Conservation (phyloP, 192 early-diverging fungal genomes). For the Rhizoclosmatium globosum region DNA sequence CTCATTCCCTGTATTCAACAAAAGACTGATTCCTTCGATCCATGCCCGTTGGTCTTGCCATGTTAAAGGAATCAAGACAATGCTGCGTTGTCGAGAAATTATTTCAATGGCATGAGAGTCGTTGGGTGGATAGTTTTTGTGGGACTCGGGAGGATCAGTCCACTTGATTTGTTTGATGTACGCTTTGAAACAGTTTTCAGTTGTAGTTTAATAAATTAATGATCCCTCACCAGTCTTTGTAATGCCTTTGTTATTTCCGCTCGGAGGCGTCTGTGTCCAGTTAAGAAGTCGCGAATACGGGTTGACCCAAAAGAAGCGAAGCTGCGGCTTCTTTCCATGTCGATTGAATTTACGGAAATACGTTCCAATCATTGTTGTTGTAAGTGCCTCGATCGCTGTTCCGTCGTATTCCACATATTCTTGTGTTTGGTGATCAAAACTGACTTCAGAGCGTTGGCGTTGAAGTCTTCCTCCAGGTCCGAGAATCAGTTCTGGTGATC, state of each 20-base stretch:
- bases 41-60: constrained; percentile 56
- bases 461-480: neutral
- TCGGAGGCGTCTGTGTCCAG: constrained; percentile 49
- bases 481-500: constrained; percentile 1
- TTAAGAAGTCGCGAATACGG: constrained; percentile 54
- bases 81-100: constrained; percentile 39
- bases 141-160: neutral
- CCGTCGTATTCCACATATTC: constrained; percentile 31
- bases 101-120: constrained; percentile 48
- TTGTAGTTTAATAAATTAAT: neutral
- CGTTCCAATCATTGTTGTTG: constrained; percentile 54
- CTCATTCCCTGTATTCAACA: constrained; percentile 31
- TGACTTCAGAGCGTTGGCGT: constrained; percentile 17
- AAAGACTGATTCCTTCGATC: constrained; percentile 43
- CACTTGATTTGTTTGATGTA: constrained; percentile 5
- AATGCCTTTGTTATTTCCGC: constrained; percentile 2
- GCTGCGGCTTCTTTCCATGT: constrained; percentile 50
- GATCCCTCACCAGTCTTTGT: constrained; percentile 49
- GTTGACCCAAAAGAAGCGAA: constrained; percentile 60
- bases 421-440: constrained; percentile 32
- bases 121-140: constrained; percentile 52
- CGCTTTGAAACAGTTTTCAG: constrained; percentile 9
- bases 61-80: constrained; percentile 49
- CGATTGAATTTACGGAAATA: constrained; percentile 59
- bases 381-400: constrained; percentile 44